Evolutionary conservation across 2,329 filamentous ascomycete species (phyloP).

Genomic region (Fusarium sp.): DNA sequence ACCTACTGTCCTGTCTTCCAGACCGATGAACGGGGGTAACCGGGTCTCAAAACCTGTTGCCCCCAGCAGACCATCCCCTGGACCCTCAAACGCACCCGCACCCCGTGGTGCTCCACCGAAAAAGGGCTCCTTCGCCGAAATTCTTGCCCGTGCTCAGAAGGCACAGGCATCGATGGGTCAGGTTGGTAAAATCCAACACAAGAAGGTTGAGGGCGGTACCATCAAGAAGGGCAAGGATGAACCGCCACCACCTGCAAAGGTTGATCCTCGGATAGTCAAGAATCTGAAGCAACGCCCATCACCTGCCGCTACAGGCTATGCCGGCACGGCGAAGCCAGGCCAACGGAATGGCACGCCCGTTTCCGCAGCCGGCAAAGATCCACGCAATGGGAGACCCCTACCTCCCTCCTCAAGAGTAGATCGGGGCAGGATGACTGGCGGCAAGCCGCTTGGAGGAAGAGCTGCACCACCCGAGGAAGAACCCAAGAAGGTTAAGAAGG

Average conservation of each 20-base stretch:
- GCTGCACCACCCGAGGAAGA: conserved; percentile 46
- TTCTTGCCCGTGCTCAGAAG: conserved; percentile 77
- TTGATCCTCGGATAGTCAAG: conserved; percentile 43
- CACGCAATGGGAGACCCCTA: conserved; percentile 38
- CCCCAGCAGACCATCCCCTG: conserved; percentile 43
- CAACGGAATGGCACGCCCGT: conserved; percentile 44
- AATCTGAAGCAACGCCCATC: conserved; percentile 24
- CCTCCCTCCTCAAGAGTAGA: conserved; percentile 35
- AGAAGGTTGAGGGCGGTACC: conserved; percentile 74
- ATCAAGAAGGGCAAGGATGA: conserved; percentile 62
- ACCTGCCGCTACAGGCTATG: conserved; percentile 46
- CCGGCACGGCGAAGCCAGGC: conserved; percentile 51
- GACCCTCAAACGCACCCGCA: conserved; percentile 54
- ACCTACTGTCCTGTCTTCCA: conserved; percentile 44
- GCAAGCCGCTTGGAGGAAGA: conserved; percentile 40
- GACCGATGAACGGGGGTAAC: conserved; percentile 44
- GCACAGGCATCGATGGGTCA: conserved; percentile 71
- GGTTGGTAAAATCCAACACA: conserved; percentile 80
- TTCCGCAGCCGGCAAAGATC: conserved; percentile 42
- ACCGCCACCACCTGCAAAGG: conserved; percentile 45
- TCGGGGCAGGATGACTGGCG: conserved; percentile 37
- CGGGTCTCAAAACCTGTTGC: conserved; percentile 45
- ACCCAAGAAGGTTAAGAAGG: conserved; percentile 72
- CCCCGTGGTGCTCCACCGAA: conserved; percentile 70
- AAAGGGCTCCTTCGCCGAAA: conserved; percentile 80